Base-by-base conservation (phyloP, 1,139 yeast species). In the Pichia kudriavzevii region DNA sequence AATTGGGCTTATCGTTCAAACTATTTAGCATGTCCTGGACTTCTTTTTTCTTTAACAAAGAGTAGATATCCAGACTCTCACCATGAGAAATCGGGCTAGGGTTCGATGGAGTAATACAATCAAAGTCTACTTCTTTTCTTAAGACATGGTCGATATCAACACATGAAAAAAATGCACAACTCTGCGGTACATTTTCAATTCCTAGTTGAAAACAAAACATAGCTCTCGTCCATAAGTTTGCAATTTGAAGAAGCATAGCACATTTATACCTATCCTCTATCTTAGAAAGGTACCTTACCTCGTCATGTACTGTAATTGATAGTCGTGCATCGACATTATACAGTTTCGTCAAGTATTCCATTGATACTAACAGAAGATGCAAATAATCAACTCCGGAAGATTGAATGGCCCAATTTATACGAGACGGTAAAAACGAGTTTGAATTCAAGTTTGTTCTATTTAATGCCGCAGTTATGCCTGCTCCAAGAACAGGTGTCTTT, bases 361-460 rank as follows among this genome's bases (percentile, higher is more conserved):
- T 91, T 0, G 95, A 77, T 5, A 87, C 73, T 38, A 91, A 70
- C 38, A 93, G 59, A 28, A 93, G 58, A 56, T 93, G 98, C 35
- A 93, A 65, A 54, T 93, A 93, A 56, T 93, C 98, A 13, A 93
- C 99, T 27, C 98, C 99, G 1, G 96, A 85, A 27, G 96, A 85
- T 56, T 93, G 99, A 52, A 93, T 93, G 0, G 95, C 84, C 99
- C 99, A 93, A 53, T 93, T 93, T 44, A 88, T 81, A 50, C 99
- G 63, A 2, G 96, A 85, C 0, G 98, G 93, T 49, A 91, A 61
- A 56, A 80, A 91, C 1, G 72, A 64, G 39, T 76, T 76, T 30
- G 72, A 65, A 39, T 74, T 74, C 50, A 93, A 68, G 52, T 88
- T 78, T 37, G 66, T 63, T 31, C 73, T 69, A 43, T 73, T 70